phyloP scores from a whole-genome alignment of 2,329 filamentous ascomycete species.

The Cercospora sojina region DNA sequence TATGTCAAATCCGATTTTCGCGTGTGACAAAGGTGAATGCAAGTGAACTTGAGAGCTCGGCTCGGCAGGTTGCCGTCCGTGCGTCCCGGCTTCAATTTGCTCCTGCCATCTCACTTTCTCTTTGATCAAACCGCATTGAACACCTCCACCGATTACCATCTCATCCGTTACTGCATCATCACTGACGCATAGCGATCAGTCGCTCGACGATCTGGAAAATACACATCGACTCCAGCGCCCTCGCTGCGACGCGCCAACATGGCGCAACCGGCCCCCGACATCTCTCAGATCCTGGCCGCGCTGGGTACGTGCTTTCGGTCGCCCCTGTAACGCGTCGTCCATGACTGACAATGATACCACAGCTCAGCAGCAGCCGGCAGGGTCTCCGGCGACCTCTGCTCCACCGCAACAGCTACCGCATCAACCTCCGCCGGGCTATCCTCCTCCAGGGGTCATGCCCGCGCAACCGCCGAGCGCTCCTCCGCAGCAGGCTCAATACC shows the following conservation, averaged over 20 bases:
- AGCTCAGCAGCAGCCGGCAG: conserved; percentile 39
- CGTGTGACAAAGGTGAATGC: not conserved
- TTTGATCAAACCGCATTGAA: not conserved
- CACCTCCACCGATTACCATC: conserved; percentile 1
- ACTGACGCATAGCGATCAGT: not conserved
- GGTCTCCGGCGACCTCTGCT: conserved; percentile 41
- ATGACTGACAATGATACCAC: conserved; percentile 2
- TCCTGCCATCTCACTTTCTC: conserved; percentile 12
- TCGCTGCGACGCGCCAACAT: conserved; percentile 34
- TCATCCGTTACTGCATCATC: not conserved
- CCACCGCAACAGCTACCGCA: conserved; percentile 48
- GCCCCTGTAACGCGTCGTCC: not conserved
- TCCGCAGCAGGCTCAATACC: conserved; percentile 35
- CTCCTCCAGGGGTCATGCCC: conserved; percentile 39
- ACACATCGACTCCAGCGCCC: not conserved
- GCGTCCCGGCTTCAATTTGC: conserved; percentile 6
- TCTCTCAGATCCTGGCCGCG: conserved; percentile 53
- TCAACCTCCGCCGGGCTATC: conserved; percentile 47
- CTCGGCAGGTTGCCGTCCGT: not conserved
- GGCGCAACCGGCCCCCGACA: conserved; percentile 47
- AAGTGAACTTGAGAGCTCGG: conserved; percentile 10
- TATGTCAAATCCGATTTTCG: not conserved
- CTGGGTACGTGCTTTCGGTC: conserved; percentile 40
- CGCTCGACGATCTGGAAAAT: not conserved
- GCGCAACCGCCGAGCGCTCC: conserved; percentile 40